These are phyloP conservation scores for Cutaneotrichosporon mucoides DNA, from an alignment of 1,284 basidiomycete genomes.

Conservation along the genomic window DNA sequence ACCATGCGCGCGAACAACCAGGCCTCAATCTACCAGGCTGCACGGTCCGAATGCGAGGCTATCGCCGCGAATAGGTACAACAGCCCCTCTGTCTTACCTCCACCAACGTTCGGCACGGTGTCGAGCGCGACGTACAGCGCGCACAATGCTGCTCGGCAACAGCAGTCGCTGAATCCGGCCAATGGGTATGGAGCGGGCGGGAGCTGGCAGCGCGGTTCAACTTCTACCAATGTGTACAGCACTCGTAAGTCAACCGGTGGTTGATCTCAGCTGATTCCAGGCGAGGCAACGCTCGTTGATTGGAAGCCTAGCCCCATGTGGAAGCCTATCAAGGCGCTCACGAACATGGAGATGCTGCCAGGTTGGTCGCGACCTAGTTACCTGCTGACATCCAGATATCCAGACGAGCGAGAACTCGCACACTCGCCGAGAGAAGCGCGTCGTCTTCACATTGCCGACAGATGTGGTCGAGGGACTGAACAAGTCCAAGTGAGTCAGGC, in stretches of 20 bases:
- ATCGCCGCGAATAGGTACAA: conserved; percentile 7
- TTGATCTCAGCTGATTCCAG: not conserved
- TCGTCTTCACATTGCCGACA: conserved; percentile 28
- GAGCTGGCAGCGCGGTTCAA: not conserved
- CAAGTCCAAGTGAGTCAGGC: conserved; percentile 26
- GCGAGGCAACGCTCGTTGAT: conserved; percentile 24
- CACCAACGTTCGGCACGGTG: conserved; percentile 25
- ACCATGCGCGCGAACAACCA: conserved; percentile 22
- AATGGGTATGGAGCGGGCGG: not conserved
- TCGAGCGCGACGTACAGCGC: not conserved
- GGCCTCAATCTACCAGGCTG: conserved; percentile 14
- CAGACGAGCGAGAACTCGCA: conserved; percentile 28
- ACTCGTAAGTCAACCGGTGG: not conserved
- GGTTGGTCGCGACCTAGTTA: conserved; percentile 16
- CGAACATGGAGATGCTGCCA: conserved; percentile 38
- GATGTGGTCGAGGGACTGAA: conserved; percentile 40
- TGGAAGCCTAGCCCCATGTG: conserved; percentile 48
- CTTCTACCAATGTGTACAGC: not conserved
- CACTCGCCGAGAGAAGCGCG: conserved; percentile 28
- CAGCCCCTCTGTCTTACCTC: not conserved
- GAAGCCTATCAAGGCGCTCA: conserved; percentile 44
- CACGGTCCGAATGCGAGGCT: conserved; percentile 24
- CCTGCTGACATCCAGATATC: conserved; percentile 27
- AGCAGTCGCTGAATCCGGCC: not conserved
- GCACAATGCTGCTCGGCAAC: not conserved